phyloP scores from a whole-genome alignment of 1,284 basidiomycete genomes.

The Microbotryomycetes sp. region DNA sequence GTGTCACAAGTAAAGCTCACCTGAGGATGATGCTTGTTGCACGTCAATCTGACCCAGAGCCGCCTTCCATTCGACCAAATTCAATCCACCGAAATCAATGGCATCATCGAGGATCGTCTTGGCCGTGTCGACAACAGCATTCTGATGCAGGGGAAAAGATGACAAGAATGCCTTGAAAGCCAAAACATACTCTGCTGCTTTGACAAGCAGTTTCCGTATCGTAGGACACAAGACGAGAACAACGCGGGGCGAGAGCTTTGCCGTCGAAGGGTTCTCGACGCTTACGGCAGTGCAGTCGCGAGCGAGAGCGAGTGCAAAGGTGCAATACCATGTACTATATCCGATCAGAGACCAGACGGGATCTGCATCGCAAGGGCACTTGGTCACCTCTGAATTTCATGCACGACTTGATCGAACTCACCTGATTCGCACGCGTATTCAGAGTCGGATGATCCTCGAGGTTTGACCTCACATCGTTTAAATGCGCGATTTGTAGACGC shows the following conservation, averaged over 20 bases:
- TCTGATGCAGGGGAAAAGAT: background rate
- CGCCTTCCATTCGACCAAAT: constrained; percentile 2
- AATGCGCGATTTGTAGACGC: constrained; percentile 8
- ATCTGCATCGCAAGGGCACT: too few species aligned
- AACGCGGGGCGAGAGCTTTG: too few species aligned
- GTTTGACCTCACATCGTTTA: background rate
- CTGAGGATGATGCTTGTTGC: too few species aligned
- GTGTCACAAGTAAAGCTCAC: too few species aligned
- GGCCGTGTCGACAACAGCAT: constrained; percentile 10
- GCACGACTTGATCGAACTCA: background rate
- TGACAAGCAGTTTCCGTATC: background rate
- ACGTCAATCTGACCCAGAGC: too few species aligned
- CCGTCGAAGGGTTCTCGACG: background rate
- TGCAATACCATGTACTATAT: constrained; percentile 10
- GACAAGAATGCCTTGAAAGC: constrained; percentile 5
- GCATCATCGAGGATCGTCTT: constrained; percentile 8
- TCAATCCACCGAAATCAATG: constrained; percentile 1
- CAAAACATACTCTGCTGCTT: background rate
- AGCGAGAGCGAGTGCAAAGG: background rate
- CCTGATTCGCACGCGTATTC: constrained; percentile 5
- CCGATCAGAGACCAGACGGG: constrained; percentile 17
- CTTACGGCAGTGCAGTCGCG: background rate
- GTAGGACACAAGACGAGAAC: constrained; percentile 12
- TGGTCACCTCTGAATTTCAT: too few species aligned
- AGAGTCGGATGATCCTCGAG: background rate